Base-by-base conservation (phyloP, 306 rosid species). In the Alnus glutinosa region DNA sequence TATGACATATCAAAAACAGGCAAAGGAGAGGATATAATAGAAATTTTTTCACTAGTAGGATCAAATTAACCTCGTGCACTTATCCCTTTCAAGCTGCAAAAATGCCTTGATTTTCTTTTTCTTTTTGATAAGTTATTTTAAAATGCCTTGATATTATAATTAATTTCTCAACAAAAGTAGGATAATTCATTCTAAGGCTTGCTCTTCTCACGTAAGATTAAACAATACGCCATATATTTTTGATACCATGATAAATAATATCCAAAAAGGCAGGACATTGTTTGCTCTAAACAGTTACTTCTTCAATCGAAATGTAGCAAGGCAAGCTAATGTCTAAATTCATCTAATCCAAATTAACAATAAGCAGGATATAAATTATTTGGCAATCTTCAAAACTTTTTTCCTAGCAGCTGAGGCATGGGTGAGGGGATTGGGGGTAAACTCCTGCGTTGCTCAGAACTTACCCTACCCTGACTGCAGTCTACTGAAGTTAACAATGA, bases 1-100 rank as follows among this genome's bases (percentile, higher is more conserved):
- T 64, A 81, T 52, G 61, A 75, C 46, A 68, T 32, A 47, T 12
- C 44, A 62, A 48, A 66, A 50, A 67, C 49, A 37, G 63, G 48
- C 34, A 71, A 54, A 72, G 47, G 73, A 71, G 70, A 39, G 19
- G 64, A 78, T 48, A 57, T n/a, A 48, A 23, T 32, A 7, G 11
- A 2, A 55, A 39, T 64, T 32, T 39, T 67, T 67, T 18, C 72
- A 8, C 14, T n/a, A 8, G 66, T 32, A 67, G 11, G 49, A n/a
- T 7, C 15, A 30, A 30, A 64, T 13, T 30, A 30, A 64, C 2
- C 70, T 64, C 48, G 36, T 36, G 10, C 39, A 2, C 30, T 67
- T 14, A 9, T 18, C 28, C 71, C 50, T 16, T 39, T 37, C 50
- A 39, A 37, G 18, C 49, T 66, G 71, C 37, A 28, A 37, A 39